phyloP scores from a whole-genome alignment of 1,284 basidiomycete genomes.

The Trichosporon coremiiforme region DNA sequence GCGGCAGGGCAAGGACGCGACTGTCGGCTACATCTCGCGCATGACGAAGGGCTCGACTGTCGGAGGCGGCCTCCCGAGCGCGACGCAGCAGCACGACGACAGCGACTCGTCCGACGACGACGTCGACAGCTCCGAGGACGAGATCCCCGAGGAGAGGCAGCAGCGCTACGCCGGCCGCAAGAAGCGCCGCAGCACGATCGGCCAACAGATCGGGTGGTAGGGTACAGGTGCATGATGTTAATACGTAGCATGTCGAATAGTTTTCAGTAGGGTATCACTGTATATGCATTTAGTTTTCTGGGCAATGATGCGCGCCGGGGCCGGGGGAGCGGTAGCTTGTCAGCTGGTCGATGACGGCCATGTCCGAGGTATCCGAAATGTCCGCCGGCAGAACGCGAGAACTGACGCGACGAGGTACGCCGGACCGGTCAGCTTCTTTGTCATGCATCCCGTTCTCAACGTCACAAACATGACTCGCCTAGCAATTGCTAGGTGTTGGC shows the following conservation, averaged over 20 bases:
- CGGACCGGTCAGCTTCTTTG: neutral
- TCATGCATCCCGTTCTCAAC: neutral
- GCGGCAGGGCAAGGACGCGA: conserved; percentile 24
- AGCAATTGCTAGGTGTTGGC: neutral
- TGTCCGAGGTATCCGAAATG: neutral
- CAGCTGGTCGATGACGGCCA: neutral
- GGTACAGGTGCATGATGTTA: neutral
- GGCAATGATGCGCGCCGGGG: too few relatives aligned
- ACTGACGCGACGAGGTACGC: neutral
- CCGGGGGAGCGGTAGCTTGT: neutral
- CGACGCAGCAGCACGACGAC: conserved; percentile 17
- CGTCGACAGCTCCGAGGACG: conserved; percentile 18
- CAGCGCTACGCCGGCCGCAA: conserved; percentile 1
- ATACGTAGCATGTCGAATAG: too few relatives aligned
- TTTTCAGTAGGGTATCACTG: neutral
- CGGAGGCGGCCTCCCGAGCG: neutral
- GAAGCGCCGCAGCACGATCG: conserved; percentile 16
- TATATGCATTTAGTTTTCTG: neutral
- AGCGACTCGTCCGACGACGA: neutral
- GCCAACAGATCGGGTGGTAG: conserved; percentile 8
- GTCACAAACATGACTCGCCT: neutral
- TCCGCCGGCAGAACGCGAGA: neutral
- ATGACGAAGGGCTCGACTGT: conserved; percentile 2
- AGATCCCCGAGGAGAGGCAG: conserved; percentile 9
- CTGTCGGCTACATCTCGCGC: conserved; percentile 14